Conservation (phyloP, 2,329 filamentous ascomycete genomes). For the Epicoccum sorghinum region DNA sequence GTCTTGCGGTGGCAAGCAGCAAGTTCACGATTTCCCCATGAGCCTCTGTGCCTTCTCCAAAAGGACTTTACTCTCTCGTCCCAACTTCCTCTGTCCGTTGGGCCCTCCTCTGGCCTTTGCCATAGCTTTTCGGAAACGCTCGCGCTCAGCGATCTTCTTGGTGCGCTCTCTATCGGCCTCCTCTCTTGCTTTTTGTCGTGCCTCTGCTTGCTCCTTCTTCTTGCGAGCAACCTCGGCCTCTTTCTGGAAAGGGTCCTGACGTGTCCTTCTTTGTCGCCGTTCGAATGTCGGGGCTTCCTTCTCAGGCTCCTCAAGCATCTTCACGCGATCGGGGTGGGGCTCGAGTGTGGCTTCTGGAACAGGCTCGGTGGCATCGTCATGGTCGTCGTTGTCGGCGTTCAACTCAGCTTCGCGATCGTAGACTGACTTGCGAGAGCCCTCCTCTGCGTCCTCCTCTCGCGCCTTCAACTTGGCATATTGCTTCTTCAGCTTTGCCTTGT, state of each 20-base stretch:
- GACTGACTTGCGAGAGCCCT: constrained; percentile 43
- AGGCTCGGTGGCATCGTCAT: constrained; percentile 29
- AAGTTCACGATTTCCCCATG: constrained; percentile 53
- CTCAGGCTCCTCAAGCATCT: constrained; percentile 59
- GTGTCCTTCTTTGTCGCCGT: constrained; percentile 33
- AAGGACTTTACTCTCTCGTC: constrained; percentile 78
- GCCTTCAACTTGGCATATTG: constrained; percentile 87
- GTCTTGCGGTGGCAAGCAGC: not conserved
- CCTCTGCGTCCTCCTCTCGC: constrained; percentile 51
- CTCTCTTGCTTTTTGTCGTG: constrained; percentile 63
- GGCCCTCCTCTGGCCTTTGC: constrained; percentile 65
- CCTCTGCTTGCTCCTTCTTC: constrained; percentile 68
- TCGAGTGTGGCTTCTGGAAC: constrained; percentile 51
- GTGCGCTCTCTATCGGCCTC: constrained; percentile 67
- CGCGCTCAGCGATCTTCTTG: constrained; percentile 64
- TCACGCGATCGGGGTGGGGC: constrained; percentile 66
- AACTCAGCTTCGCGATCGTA: constrained; percentile 37
- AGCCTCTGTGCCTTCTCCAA: constrained; percentile 79
- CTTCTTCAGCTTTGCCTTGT: constrained; percentile 93
- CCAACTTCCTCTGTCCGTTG: constrained; percentile 78
- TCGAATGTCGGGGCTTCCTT: constrained; percentile 29
- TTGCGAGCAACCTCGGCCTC: constrained; percentile 56
- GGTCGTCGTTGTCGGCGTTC: constrained; percentile 19
- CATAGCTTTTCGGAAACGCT: constrained; percentile 73
- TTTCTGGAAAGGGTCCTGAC: constrained; percentile 50